phyloP scores from a whole-genome alignment of 2,329 filamentous ascomycete genomes.

The Pseudogymnoascus sp. region DNA sequence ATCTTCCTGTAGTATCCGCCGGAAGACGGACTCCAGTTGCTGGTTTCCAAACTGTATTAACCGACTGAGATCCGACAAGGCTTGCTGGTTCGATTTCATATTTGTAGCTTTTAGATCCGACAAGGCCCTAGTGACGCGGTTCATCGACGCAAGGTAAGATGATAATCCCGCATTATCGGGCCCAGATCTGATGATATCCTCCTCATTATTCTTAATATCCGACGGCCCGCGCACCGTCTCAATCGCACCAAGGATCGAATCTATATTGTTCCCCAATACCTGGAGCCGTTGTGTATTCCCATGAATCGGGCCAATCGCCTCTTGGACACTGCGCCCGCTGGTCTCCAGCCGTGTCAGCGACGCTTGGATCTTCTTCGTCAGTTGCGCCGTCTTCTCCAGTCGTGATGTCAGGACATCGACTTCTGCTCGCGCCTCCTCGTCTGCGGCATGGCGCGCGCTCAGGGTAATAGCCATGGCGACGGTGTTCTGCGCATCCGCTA shows the following conservation, averaged over 20 bases:
- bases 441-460: slow-evolving; percentile 29
- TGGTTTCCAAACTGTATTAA: slow-evolving; percentile 71
- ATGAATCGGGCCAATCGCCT: slow-evolving; percentile 86
- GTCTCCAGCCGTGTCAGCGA: slow-evolving; percentile 76
- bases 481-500: background rate
- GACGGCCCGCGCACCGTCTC: slow-evolving; percentile 83
- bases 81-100: slow-evolving; percentile 82
- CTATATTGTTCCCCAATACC: slow-evolving; percentile 76
- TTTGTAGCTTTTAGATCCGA: slow-evolving; percentile 82
- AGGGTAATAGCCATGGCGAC: slow-evolving; percentile 22
- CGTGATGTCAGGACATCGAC: slow-evolving; percentile 63
- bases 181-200: slow-evolving; percentile 80
- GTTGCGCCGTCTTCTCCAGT: slow-evolving; percentile 82
- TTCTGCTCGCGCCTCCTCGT: slow-evolving; percentile 61
- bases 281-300: slow-evolving; percentile 87
- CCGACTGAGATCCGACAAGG: slow-evolving; percentile 68
- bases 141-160: slow-evolving; percentile 82
- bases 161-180: slow-evolving; percentile 73
- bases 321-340: slow-evolving; percentile 82
- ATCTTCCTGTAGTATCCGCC: slow-evolving; percentile 69
- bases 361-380: slow-evolving; percentile 92
- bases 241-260: slow-evolving; percentile 76
- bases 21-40: slow-evolving; percentile 78
- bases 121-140: slow-evolving; percentile 79
- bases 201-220: slow-evolving; percentile 85